phyloP scores from a whole-genome alignment of 768 basidiomycete species.

The Suillus cothurnatus region DNA sequence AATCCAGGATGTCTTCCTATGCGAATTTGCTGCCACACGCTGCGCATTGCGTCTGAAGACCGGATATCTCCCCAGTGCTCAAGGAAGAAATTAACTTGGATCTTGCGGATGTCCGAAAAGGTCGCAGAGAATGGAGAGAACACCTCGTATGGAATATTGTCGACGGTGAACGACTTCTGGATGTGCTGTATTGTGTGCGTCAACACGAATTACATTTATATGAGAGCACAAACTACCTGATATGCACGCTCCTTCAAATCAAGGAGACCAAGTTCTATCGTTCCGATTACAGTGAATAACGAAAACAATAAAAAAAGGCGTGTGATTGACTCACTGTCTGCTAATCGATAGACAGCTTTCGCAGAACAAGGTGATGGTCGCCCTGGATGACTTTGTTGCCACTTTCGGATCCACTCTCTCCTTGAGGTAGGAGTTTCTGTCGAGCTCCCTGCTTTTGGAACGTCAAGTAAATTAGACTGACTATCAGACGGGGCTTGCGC shows the following conservation, averaged over 20 bases:
- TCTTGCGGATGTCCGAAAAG: conserved; percentile 81
- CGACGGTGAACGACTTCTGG: conserved; percentile 68
- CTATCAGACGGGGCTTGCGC: conserved; percentile 35
- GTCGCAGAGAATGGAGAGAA: conserved; percentile 85
- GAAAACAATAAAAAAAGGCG: not conserved
- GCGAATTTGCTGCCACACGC: conserved; percentile 85
- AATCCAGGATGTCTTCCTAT: conserved; percentile 84
- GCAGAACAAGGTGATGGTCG: conserved; percentile 78
- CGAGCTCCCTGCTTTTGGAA: conserved; percentile 13
- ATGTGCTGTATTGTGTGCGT: conserved; percentile 58
- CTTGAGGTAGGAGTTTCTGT: conserved; percentile 39
- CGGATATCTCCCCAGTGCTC: conserved; percentile 84
- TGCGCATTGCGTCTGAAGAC: conserved; percentile 78
- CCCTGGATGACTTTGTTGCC: conserved; percentile 61
- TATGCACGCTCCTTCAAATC: conserved; percentile 78
- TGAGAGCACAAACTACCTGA: conserved; percentile 32
- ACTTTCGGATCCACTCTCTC: conserved; percentile 73
- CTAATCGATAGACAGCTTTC: conserved; percentile 81
- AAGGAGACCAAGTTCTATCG: conserved; percentile 65
- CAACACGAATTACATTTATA: not conserved
- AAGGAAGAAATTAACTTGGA: conserved; percentile 79
- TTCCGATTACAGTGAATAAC: conserved; percentile 5
- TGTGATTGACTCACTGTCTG: conserved; percentile 63
- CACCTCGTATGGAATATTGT: conserved; percentile 84
- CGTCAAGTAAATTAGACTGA: conserved; percentile 35